phyloP scores from a whole-genome alignment of 2,329 filamentous ascomycete species.

The Sphaerulina populicola region DNA sequence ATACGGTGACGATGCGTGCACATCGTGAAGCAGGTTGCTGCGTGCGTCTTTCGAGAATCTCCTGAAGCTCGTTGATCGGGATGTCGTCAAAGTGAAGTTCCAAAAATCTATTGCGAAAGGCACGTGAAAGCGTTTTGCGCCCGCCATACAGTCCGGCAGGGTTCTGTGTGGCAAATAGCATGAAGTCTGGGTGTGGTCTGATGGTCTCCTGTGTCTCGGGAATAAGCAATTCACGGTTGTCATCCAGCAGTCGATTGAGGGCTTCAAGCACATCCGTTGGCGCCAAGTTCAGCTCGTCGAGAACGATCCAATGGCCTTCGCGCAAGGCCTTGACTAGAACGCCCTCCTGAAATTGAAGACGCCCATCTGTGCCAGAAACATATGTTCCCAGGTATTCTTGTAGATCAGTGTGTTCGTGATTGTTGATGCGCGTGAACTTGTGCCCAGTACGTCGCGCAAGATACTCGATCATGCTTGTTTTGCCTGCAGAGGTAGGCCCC shows the following conservation, averaged over 20 bases:
- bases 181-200: conserved; percentile 86
- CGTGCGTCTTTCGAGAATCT: conserved; percentile 80
- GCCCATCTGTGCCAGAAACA: conserved; percentile 74
- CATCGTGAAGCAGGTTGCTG: conserved; percentile 88
- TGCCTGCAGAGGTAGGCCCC: conserved; percentile 91
- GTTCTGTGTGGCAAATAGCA: conserved; percentile 97
- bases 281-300: conserved; percentile 93
- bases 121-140: conserved; percentile 82
- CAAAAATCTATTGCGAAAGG: conserved; percentile 92
- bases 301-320: conserved; percentile 92
- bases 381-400: conserved; percentile 98
- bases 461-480: conserved; percentile 99
- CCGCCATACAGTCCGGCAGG: conserved; percentile 92
- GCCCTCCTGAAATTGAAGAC: conserved; percentile 84
- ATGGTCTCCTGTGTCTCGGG: conserved; percentile 95
- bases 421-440: conserved; percentile 97
- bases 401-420: conserved; percentile 96
- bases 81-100: conserved; percentile 98
- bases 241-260: conserved; percentile 86
- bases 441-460: conserved; percentile 94
- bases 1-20: conserved; percentile 81
- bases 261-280: conserved; percentile 96
- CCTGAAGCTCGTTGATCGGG: conserved; percentile 84
- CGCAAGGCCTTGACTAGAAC: conserved; percentile 85
- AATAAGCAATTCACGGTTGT: conserved; percentile 90